phyloP scores from a whole-genome alignment of 2,329 filamentous ascomycete genomes.

The Aspergillus japonicus region DNA sequence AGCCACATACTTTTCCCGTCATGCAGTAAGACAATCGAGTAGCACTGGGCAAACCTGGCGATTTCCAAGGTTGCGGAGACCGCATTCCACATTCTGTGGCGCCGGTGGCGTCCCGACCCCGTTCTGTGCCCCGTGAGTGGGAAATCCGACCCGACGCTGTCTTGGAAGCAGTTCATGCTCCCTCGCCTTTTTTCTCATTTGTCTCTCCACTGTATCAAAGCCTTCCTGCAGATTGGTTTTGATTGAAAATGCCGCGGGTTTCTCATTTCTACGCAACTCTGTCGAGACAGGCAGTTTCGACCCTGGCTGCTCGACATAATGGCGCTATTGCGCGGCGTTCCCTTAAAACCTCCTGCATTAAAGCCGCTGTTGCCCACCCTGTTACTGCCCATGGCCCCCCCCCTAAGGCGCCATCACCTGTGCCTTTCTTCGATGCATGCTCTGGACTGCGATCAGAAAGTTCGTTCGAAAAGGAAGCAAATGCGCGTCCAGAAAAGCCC shows the following conservation, averaged over 20 bases:
- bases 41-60: too few relatives aligned
- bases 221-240: neutral
- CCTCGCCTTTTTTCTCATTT: slow-evolving; percentile 18
- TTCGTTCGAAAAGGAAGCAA: slow-evolving; percentile 24
- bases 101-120: slow-evolving; percentile 1
- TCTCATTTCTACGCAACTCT: slow-evolving; percentile 22
- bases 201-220: slow-evolving; percentile 13
- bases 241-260: slow-evolving; percentile 22
- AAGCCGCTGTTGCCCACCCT: slow-evolving; percentile 56
- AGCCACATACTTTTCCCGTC: too few relatives aligned
- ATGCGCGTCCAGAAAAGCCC: slow-evolving; percentile 32
- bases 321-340: slow-evolving; percentile 28
- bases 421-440: slow-evolving; percentile 49
- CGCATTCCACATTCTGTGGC: neutral
- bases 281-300: slow-evolving; percentile 20
- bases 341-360: slow-evolving; percentile 37
- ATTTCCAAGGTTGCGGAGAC: too few relatives aligned
- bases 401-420: slow-evolving; percentile 55
- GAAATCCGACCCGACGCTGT: neutral
- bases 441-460: slow-evolving; percentile 48
- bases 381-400: slow-evolving; percentile 61
- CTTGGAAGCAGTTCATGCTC: neutral
- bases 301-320: slow-evolving; percentile 14
- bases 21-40: too few relatives aligned
- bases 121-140: neutral